These are phyloP conservation scores for Puccinia hordei DNA, from an alignment of 1,284 basidiomycete species.

Conservation along the genomic window DNA sequence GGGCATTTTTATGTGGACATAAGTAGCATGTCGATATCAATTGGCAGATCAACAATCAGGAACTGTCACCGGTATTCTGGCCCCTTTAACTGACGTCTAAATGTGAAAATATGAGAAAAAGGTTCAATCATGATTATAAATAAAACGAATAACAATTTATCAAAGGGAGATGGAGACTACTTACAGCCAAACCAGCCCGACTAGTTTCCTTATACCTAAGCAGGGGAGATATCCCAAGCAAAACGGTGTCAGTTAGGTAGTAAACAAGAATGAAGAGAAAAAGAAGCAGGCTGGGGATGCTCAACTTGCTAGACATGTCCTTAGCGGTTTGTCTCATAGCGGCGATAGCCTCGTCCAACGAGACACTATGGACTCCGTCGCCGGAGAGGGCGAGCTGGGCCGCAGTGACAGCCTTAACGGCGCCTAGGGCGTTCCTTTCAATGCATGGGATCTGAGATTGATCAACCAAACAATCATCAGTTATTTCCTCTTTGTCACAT, in stretches of 20 bases:
- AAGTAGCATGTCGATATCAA: too few relatives aligned
- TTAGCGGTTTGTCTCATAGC: slow-evolving; percentile 87
- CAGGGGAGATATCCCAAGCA: neutral
- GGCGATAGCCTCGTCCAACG: slow-evolving; percentile 91
- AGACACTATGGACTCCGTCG: slow-evolving; percentile 80
- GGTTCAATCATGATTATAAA: too few relatives aligned
- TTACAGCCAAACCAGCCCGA: slow-evolving; percentile 68
- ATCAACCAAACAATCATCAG: slow-evolving; percentile 52
- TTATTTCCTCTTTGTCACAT: slow-evolving; percentile 62
- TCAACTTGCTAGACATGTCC: slow-evolving; percentile 60
- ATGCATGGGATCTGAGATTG: slow-evolving; percentile 54
- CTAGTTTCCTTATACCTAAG: slow-evolving; percentile 80
- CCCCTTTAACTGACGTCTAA: slow-evolving; percentile 42
- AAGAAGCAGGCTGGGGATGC: neutral
- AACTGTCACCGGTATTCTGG: slow-evolving; percentile 37
- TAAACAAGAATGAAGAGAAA: slow-evolving; percentile 57
- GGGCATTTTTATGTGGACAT: too few relatives aligned
- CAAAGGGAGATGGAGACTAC: slow-evolving; percentile 54
- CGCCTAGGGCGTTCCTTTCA: slow-evolving; percentile 82
- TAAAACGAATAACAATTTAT: neutral
- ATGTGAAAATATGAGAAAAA: neutral
- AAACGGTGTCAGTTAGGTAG: neutral
- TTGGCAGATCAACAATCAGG: slow-evolving; percentile 36
- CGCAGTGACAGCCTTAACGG: slow-evolving; percentile 66
- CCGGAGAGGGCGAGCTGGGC: slow-evolving; percentile 85